A percentile compares a stretch with the other conserved stretches of the same genome.
Conservation (phyloP, 1,284 basidiomycete genomes). For the Ganoderma sinense region DNA sequence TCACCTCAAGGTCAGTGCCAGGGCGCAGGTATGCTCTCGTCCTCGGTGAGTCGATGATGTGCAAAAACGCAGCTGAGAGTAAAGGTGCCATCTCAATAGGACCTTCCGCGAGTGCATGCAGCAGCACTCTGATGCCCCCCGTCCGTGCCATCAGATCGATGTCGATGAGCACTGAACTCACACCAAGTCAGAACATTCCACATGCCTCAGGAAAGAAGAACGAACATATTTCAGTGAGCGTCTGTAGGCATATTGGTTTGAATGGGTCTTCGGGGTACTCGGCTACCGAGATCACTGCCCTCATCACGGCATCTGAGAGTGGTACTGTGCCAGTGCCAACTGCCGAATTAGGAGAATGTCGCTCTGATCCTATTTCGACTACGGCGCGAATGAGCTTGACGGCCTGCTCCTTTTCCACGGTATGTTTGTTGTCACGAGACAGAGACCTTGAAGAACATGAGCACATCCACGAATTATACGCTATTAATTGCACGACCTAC, state of each 20-base stretch:
- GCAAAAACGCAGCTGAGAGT: slow-evolving; percentile 87
- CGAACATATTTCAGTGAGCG: slow-evolving; percentile 85
- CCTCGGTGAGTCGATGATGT: slow-evolving; percentile 87
- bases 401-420: slow-evolving; percentile 93
- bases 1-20: slow-evolving; percentile 91
- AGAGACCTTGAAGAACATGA: slow-evolving; percentile 64
- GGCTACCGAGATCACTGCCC: slow-evolving; percentile 91
- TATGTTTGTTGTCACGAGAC: slow-evolving; percentile 84
- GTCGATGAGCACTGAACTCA: slow-evolving; percentile 77
- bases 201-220: slow-evolving; percentile 46
- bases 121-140: slow-evolving; percentile 87
- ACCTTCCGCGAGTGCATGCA: slow-evolving; percentile 89
- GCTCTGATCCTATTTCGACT: slow-evolving; percentile 74
- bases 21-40: slow-evolving; percentile 84
- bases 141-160: slow-evolving; percentile 83
- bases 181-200: slow-evolving; percentile 27
- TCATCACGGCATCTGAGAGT: slow-evolving; percentile 81
- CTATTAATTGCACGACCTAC: slow-evolving; percentile 47
- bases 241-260: slow-evolving; percentile 85
- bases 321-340: slow-evolving; percentile 59
- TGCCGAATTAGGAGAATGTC: slow-evolving; percentile 50
- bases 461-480: neutral
- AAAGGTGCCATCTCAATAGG: slow-evolving; percentile 85
- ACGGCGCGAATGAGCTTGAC: slow-evolving; percentile 91
- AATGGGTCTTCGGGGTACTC: slow-evolving; percentile 95